Evolutionary conservation across 2,329 filamentous ascomycete genomes (phyloP), one percentile per base, ranked within the genome.

Genomic region (Akanthomyces dipterigenus): DNA sequence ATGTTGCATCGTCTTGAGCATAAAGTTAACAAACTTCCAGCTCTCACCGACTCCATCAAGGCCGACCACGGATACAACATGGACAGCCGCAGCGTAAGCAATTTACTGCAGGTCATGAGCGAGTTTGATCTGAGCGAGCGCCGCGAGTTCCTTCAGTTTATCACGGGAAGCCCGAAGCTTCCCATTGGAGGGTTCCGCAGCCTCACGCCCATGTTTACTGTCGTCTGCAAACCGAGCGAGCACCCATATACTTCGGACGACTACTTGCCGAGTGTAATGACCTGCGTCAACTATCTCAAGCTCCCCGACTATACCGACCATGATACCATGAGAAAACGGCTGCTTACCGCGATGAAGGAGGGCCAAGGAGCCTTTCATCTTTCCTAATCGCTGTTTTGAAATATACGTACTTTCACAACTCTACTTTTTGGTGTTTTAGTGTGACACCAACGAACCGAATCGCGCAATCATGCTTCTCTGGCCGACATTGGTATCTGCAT

Each of bases 181-280:
- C 95, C 95, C 1, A 99, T 99, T 72, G 95, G 95, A 80, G 95
- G 95, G 63, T 99, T 99, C 84, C 96, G 96, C 78, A 90, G 88
- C 73, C 85, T 99, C 64, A 98, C 92, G 2, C 95, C 95, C 22
- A 97, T 98, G 88, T 98, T 99, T 73, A 99, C 95, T 3, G 95
- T 99, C 64, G 95, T 99, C 48, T 98, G 95, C 82, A 97, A 97
- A 75, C 93, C 93, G n/a, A 96, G 91, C 74, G 95, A 99, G 71
- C 87, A 91, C 18, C 95, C 95, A 1, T 95, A 93, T 73, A 89
- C 88, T 3, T 93, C 93, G 5, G 95, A 99, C 71, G 95, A 99
- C 77, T 99, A 98, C 70, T 83, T 99, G n/a, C 95, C 96, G 14
- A 98, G 93, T 72, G 96, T 99, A 73, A 99, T 99, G 96, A 99